A percentile compares a stretch with the other conserved stretches of the same genome.
These are phyloP conservation scores for Leccinum brunneo-olivaceum DNA, from an alignment of 1,284 basidiomycete genomes.

Conservation along the genomic window DNA sequence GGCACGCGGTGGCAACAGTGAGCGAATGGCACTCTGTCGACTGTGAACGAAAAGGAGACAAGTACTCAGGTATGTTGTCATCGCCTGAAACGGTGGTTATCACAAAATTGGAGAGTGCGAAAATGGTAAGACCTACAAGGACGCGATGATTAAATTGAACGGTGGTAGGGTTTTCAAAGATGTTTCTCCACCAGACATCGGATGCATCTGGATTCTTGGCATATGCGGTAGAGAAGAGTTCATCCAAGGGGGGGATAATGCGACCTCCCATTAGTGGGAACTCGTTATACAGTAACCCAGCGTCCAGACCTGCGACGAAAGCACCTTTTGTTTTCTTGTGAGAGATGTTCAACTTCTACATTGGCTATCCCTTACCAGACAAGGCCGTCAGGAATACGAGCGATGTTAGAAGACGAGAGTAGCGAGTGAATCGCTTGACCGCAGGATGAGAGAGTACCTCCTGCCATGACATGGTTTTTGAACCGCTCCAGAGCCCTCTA, in stretches of 20 bases:
- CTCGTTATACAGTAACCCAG: conserved; percentile 94
- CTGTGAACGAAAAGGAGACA: conserved; percentile 57
- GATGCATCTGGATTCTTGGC: conserved; percentile 60
- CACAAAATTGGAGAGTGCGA: neutral
- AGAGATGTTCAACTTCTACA: neutral
- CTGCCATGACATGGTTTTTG: conserved; percentile 42
- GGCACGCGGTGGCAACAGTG: conserved; percentile 63
- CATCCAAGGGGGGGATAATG: conserved; percentile 75
- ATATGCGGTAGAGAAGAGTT: conserved; percentile 79
- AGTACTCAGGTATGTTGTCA: conserved; percentile 74
- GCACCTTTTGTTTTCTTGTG: conserved; percentile 55
- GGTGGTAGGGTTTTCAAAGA: conserved; percentile 96
- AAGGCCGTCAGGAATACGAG: conserved; percentile 88
- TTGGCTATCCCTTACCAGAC: conserved; percentile 52
- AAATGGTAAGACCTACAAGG: conserved; percentile 51
- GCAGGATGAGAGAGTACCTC: conserved; percentile 49
- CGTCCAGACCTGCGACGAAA: conserved; percentile 96
- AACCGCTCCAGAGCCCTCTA: conserved; percentile 37
- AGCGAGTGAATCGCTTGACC: conserved; percentile 53
- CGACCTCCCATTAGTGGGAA: conserved; percentile 96
- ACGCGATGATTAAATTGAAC: conserved; percentile 96
- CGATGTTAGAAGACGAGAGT: conserved; percentile 58
- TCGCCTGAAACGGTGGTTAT: conserved; percentile 48
- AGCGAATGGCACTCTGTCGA: conserved; percentile 47
- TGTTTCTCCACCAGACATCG: conserved; percentile 86